Evolutionary conservation across 345 rosid species (phyloP), one percentile per base, ranked within the genome.

Genomic region (Erucastrum elatum): DNA sequence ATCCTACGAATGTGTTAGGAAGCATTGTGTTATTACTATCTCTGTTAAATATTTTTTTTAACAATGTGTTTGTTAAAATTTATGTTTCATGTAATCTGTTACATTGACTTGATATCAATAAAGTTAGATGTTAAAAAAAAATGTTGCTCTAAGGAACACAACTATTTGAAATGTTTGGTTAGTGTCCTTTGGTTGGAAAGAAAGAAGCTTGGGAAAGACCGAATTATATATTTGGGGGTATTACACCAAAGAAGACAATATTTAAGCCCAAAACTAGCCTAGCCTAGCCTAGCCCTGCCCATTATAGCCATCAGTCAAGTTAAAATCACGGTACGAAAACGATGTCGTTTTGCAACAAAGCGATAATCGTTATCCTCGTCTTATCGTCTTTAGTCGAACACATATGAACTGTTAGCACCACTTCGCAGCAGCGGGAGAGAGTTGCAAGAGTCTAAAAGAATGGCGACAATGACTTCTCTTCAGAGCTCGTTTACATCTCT

Each of bases 401-500:
- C 77, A 80, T 69, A 75, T 27, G 8, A 51, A 78, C 0, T 34
- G 35, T 71, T 61, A 55, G 33, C 62, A 34, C 8, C 44, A 56
- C 60, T 67, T 75, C 53, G 6, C 55, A 53, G 55, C 61, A 39
- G 46, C 46, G 12, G 46, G 9, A 2, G 65, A 29, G 16, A 73
- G 69, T 70, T 55, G 41, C 62, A 60, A 60, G 62, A 15, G 69
- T 27, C 53, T 61, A 81, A 60, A 74, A 58, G 74, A 76, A 88
- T 90, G 89, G 87, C 91, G 77, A 90, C 93, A 41, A 84, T 86
- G 91, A 85, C 89, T 86, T 87, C 88, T 33, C 90, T 90, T 77
- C 98, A 94, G 72, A 85, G 88, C 85, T 85, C 98, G 55, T 84
- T 94, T 82, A 68, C 85, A 4, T 82, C 94, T 17, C 92, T 91